Evolutionary conservation across 495 filamentous ascomycete species (phyloP).

Genomic region (Clohesyomyces aquaticus): DNA sequence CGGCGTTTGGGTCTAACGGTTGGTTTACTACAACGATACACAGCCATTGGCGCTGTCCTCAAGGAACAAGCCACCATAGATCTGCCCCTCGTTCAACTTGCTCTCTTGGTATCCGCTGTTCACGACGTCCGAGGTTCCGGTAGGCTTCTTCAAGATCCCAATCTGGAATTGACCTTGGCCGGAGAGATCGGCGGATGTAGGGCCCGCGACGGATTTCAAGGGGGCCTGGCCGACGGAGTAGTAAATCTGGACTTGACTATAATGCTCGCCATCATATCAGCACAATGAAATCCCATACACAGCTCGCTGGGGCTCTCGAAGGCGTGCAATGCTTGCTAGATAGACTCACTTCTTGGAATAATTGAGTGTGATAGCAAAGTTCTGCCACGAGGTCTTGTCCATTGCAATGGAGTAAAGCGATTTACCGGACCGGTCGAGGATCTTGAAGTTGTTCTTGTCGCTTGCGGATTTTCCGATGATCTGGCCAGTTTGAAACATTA

Average conservation of each 20-base stretch:
- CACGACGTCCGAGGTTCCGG: slow-evolving; percentile 37
- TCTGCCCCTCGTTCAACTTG: slow-evolving; percentile 38
- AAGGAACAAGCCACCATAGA: slow-evolving; percentile 38
- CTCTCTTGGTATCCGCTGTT: slow-evolving; percentile 38
- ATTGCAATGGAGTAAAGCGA: slow-evolving; percentile 36
- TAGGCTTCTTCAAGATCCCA: slow-evolving; percentile 40
- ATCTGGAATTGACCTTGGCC: slow-evolving; percentile 39
- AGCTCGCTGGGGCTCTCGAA: too few relatives aligned
- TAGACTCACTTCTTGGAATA: slow-evolving; percentile 34
- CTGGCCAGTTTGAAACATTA: slow-evolving; percentile 33
- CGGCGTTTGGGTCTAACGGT: not conserved
- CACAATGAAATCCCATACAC: too few relatives aligned
- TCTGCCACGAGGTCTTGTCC: slow-evolving; percentile 34
- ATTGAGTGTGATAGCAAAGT: slow-evolving; percentile 39
- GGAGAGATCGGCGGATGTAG: slow-evolving; percentile 23
- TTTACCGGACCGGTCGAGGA: slow-evolving; percentile 33
- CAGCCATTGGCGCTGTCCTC: slow-evolving; percentile 37
- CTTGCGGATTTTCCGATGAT: slow-evolving; percentile 37
- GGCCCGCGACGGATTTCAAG: slow-evolving; percentile 30
- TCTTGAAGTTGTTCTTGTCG: slow-evolving; percentile 41
- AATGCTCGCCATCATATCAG: slow-evolving; percentile 7
- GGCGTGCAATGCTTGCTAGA: not conserved
- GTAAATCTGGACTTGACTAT: slow-evolving; percentile 36
- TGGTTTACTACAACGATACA: slow-evolving; percentile 24
- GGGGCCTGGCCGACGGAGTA: slow-evolving; percentile 31